These are phyloP conservation scores for Ammopiptanthus mongolicus DNA, from an alignment of 306 rosid genomes.

Conservation along the genomic window DNA sequence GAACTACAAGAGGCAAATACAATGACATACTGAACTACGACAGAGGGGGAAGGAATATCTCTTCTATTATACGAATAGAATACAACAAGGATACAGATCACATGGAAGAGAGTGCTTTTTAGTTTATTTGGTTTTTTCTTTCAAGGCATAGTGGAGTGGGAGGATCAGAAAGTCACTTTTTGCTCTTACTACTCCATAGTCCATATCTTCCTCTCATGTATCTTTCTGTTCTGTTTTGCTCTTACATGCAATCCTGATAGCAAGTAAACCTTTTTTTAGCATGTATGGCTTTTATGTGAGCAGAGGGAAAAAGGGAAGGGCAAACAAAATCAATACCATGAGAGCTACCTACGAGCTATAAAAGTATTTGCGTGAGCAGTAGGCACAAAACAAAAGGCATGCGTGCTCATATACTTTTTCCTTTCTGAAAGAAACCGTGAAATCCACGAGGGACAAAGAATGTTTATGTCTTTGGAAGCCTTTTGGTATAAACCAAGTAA, in stretches of 20 bases:
- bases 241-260: slow-evolving; percentile 22
- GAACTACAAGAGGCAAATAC: slow-evolving; percentile 33
- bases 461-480: slow-evolving; percentile 16
- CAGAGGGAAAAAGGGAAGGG: neutral
- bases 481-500: neutral
- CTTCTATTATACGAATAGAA: slow-evolving; percentile 14
- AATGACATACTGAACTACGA: slow-evolving; percentile 31
- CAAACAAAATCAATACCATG: neutral
- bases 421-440: slow-evolving; percentile 26
- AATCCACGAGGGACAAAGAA: slow-evolving; percentile 12
- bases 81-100: slow-evolving; percentile 15
- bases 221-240: slow-evolving; percentile 20
- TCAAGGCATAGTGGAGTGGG: slow-evolving; percentile 3
- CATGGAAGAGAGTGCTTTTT: slow-evolving; percentile 19
- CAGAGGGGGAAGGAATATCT: slow-evolving; percentile 44
- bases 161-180: slow-evolving; percentile 28
- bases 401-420: slow-evolving; percentile 20
- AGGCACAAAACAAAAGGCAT: slow-evolving; percentile 11
- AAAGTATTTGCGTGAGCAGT: neutral
- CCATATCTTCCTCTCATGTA: slow-evolving; percentile 8
- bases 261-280: slow-evolving; percentile 29
- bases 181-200: slow-evolving; percentile 17
- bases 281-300: slow-evolving; percentile 45
- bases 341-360: slow-evolving; percentile 22
- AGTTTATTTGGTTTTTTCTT: slow-evolving; percentile 8